Conservation (phyloP, 768 basidiomycete genomes). For the Kwoniella newhampshirensis region DNA sequence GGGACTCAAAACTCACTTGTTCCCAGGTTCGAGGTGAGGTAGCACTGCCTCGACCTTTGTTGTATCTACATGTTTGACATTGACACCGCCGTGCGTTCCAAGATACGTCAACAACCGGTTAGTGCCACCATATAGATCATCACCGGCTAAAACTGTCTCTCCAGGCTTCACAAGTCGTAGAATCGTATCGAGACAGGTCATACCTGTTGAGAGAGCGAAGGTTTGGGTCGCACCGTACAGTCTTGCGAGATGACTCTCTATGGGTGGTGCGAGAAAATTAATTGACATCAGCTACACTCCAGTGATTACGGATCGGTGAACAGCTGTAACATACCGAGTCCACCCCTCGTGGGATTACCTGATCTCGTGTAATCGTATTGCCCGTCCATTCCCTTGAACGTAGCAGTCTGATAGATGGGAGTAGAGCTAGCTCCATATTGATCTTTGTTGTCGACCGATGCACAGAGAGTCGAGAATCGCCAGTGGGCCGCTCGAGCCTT, state of each 20-base stretch:
- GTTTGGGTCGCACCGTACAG: constrained; percentile 89
- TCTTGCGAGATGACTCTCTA: constrained; percentile 98
- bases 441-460: constrained; percentile 68
- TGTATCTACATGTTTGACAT: constrained; percentile 90
- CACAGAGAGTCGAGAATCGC: constrained; percentile 51
- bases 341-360: constrained; percentile 93
- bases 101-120: constrained; percentile 91
- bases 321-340: constrained; percentile 65
- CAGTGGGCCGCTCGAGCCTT: constrained; percentile 38
- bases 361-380: constrained; percentile 88
- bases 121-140: constrained; percentile 96
- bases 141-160: constrained; percentile 92
- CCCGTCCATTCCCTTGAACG: constrained; percentile 89
- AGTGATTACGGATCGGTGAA: neutral
- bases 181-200: constrained; percentile 96
- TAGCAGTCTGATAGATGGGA: constrained; percentile 96
- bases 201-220: constrained; percentile 90
- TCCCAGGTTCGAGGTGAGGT: constrained; percentile 34
- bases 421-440: constrained; percentile 92
- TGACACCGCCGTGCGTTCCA: constrained; percentile 79
- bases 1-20: constrained; percentile 30
- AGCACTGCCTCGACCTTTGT: constrained; percentile 56
- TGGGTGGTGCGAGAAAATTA: constrained; percentile 10
- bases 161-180: constrained; percentile 90
- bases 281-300: neutral